Evolutionary conservation across 768 basidiomycete genomes (phyloP), one percentile per base, ranked within the genome.

Genomic region (Russula sp.): DNA sequence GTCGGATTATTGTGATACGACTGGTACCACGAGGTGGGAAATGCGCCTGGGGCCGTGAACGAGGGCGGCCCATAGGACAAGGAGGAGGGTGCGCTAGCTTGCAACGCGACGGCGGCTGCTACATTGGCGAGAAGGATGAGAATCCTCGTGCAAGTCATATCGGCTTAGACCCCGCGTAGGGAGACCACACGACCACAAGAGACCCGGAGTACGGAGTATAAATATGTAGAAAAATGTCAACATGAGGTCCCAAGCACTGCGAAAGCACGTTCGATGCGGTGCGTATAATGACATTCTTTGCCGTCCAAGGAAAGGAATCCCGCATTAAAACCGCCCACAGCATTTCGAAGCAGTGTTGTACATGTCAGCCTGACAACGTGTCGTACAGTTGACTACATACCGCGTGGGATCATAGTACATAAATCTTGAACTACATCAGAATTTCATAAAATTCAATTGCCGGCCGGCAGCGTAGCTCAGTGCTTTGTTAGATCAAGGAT

Each of bases 1-100:
- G 87, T 89, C 35, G 89, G 87, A 66, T 80, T 74, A 71, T 89
- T 89, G 75, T 84, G 88, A 72, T 89, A 91, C 56, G 77, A 70
- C 20, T 76, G 70, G 72, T 84, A 91, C 44, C 80, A 74, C 7
- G 84, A 80, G 2, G 86, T 86, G 1, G 88, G 87, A 71, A 88
- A 88, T 4, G 74, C 69, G 34, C 85, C 87, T 4, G 84, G 80
- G 6, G 73, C 86, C 3, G 85, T 82, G 68, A 80, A 86, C 3
- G 78, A 79, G 6, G 82, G 78, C 20, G 75, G 75, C 10, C 72
- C 73, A 47, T 73, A 65, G n/a, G 56, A 50, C 40, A 45, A 59
- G 39, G 13, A 62, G 53, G 49, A 60, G 54, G 35, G 62, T 42
- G 35, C 51, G 32, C 39, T 37, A 18, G 51, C 47, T 6, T 27